Evolutionary conservation across 75 land plant genomes (phyloP).

Genomic region (Sequoia sempervirens): DNA sequence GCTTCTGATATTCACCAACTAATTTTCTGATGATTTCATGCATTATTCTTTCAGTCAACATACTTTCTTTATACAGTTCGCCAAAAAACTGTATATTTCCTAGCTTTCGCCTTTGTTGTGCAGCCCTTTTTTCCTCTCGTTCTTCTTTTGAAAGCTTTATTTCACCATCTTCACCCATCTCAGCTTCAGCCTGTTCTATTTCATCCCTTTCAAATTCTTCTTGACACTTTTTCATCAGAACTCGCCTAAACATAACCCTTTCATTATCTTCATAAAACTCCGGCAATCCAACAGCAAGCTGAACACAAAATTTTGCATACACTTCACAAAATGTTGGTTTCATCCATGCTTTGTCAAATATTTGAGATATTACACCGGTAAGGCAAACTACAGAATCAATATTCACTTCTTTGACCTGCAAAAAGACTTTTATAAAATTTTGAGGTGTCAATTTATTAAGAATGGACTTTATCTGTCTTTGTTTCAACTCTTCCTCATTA

Average conservation of each 20-base stretch:
- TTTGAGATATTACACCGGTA: slow-evolving; percentile 39
- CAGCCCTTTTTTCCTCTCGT: too few relatives aligned
- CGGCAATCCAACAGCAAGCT: slow-evolving; percentile 30
- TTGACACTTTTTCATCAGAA: slow-evolving; percentile 40
- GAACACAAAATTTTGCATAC: slow-evolving; percentile 34
- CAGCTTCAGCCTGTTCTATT: too few relatives aligned
- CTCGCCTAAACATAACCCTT: slow-evolving; percentile 39
- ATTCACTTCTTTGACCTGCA: slow-evolving; percentile 31
- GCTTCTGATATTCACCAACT: slow-evolving; percentile 59
- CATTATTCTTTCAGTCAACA: slow-evolving; percentile 94
- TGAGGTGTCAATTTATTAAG: not conserved
- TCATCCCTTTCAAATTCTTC: not conserved
- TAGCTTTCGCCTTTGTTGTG: too few relatives aligned
- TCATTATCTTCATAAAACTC: slow-evolving; percentile 34
- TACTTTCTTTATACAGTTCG: slow-evolving; percentile 76
- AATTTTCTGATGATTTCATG: slow-evolving; percentile 84
- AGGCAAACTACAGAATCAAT: slow-evolving; percentile 35
- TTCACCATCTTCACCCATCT: too few relatives aligned
- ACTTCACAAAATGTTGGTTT: slow-evolving; percentile 50
- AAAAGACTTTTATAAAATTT: not conserved
- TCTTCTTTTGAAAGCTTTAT: too few relatives aligned
- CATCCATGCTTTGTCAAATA: slow-evolving; percentile 38
- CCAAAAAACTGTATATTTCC: too few relatives aligned
- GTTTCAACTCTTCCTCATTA: slow-evolving; percentile 37
- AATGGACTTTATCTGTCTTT: slow-evolving; percentile 41